These are phyloP conservation scores for Penicillium paneum DNA, from an alignment of 2,329 filamentous ascomycete species.

Conservation along the genomic window DNA sequence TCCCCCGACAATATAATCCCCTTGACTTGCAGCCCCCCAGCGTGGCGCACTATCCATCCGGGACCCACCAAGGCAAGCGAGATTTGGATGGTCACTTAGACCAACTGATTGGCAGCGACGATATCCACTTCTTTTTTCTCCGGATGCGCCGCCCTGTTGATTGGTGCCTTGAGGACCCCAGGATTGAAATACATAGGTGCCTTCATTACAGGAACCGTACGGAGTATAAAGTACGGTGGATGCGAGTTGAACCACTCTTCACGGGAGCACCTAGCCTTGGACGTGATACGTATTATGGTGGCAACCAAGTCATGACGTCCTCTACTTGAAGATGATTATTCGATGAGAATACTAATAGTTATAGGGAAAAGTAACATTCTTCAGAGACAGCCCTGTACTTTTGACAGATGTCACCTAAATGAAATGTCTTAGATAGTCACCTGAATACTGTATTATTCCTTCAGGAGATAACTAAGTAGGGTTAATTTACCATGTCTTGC, in stretches of 20 bases:
- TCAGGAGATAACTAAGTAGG: too few relatives aligned
- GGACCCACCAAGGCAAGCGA: conserved; percentile 26
- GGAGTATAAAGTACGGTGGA: not conserved
- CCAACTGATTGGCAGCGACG: conserved; percentile 14
- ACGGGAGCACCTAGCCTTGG: not conserved
- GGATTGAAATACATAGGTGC: conserved; percentile 13
- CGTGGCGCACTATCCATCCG: conserved; percentile 17
- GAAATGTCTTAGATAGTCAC: not conserved
- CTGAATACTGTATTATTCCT: not conserved
- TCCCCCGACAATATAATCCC: conserved; percentile 7
- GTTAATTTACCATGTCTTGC: too few relatives aligned
- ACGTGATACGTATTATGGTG: conserved; percentile 1
- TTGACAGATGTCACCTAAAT: not conserved
- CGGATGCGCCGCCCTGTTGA: conserved; percentile 17
- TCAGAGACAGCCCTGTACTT: not conserved
- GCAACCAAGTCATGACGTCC: conserved; percentile 24
- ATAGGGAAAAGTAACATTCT: not conserved
- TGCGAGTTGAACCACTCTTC: not conserved
- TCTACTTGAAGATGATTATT: not conserved
- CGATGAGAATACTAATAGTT: too few relatives aligned
- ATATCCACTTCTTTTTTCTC: conserved; percentile 28
- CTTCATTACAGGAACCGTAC: not conserved
- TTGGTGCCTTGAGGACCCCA: conserved; percentile 22
- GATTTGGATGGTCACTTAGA: conserved; percentile 19
- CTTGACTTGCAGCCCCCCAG: conserved; percentile 21